phyloP scores from a whole-genome alignment of 225 moss, liverwort and hornwort genomes.

The Bryum argenteum region DNA sequence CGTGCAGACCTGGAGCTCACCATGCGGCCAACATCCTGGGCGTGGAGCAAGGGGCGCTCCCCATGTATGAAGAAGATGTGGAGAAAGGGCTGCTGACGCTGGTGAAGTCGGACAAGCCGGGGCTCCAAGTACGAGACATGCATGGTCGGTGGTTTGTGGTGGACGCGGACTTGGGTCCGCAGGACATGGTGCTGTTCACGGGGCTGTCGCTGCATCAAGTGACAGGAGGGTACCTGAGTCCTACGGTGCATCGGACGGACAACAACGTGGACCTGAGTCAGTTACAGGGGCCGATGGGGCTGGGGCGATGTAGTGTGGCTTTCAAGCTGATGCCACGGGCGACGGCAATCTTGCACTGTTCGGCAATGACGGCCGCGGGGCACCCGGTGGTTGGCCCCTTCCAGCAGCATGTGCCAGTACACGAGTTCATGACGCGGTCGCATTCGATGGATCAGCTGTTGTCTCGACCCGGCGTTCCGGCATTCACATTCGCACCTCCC shows the following conservation, averaged over 20 bases:
- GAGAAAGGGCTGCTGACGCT: conserved; percentile 92
- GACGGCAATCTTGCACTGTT: conserved; percentile 85
- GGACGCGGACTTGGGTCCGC: conserved; percentile 82
- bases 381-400: conserved; percentile 65
- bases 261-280: conserved; percentile 57
- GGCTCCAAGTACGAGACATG: conserved; percentile 84
- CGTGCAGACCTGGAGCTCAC: conserved; percentile 81
- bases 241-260: conserved; percentile 82
- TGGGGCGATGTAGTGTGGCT: conserved; percentile 84
- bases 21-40: conserved; percentile 54
- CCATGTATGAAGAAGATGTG: conserved; percentile 81
- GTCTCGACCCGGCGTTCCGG: conserved; percentile 71
- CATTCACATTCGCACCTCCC: conserved; percentile 70
- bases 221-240: conserved; percentile 81
- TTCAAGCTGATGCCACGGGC: conserved; percentile 95
- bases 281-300: conserved; percentile 43
- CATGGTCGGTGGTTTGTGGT: conserved; percentile 89
- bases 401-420: conserved; percentile 74
- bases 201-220: conserved; percentile 86
- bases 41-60: conserved; percentile 76
- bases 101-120: conserved; percentile 91
- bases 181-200: conserved; percentile 80
- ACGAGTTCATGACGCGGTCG: conserved; percentile 92
- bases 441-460: conserved; percentile 98
- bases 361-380: conserved; percentile 83